Evolutionary conservation across 1,139 yeast species (phyloP).

Genomic region (Debaryomycetaceae sp.): DNA sequence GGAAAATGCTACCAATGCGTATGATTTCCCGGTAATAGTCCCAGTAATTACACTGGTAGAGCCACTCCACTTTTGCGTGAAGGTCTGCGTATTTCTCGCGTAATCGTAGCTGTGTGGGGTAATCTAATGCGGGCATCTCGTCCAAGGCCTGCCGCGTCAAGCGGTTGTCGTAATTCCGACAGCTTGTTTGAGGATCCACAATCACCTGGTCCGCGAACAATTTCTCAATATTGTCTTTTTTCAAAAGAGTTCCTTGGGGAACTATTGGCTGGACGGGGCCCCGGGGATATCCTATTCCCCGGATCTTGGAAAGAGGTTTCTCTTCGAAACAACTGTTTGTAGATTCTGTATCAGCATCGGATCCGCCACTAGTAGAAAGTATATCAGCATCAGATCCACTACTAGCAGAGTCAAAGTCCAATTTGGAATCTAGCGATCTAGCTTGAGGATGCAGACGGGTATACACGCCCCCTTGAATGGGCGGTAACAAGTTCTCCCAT

Average conservation of each 20-base stretch:
- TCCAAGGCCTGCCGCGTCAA: conserved; percentile 44
- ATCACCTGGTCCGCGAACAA: conserved; percentile 29
- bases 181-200: background rate
- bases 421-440: conserved; percentile 3
- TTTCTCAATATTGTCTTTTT: conserved; percentile 22
- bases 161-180: conserved; percentile 35
- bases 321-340: conserved; percentile 1
- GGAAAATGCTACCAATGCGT: conserved; percentile 46
- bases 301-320: conserved; percentile 1
- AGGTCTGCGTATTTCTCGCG: conserved; percentile 49
- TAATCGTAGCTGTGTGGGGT: conserved; percentile 49
- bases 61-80: conserved; percentile 50
- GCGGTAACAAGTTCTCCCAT: conserved; percentile 76
- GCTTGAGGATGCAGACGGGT: conserved; percentile 5
- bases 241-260: conserved; percentile 35
- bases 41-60: conserved; percentile 65
- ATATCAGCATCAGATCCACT: background rate
- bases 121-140: conserved; percentile 53
- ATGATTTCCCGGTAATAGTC: conserved; percentile 56
- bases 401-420: conserved; percentile 1
- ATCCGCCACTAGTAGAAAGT: conserved; percentile 1
- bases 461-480: conserved; percentile 74
- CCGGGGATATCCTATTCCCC: conserved; percentile 26
- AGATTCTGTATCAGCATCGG: conserved; percentile 8
- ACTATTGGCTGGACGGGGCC: conserved; percentile 32